Evolutionary conservation across 108 stramenopile species (phyloP).

Genomic region (Aureococcus anophagefferens): DNA sequence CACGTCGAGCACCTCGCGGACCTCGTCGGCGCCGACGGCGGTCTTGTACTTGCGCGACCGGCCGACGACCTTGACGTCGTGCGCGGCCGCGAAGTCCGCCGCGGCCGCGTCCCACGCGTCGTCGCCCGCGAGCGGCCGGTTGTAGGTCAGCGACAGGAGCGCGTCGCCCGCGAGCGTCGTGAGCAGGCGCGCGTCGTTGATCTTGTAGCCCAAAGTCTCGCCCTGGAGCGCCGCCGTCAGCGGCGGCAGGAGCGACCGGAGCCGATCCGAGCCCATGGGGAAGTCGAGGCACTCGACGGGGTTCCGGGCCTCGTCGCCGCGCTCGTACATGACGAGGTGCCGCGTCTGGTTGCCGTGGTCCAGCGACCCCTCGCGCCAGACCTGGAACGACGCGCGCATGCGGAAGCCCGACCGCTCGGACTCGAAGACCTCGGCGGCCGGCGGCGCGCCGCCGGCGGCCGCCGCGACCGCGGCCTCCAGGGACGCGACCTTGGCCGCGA

Average conservation of each 20-base stretch:
- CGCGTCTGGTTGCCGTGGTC: too few species aligned
- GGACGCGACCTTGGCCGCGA: too few species aligned
- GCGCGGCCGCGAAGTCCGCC: background rate
- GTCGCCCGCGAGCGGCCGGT: background rate
- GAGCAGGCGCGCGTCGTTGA: slow-evolving; percentile 9
- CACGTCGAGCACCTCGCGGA: background rate
- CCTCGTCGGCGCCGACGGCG: background rate
- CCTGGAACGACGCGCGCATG: slow-evolving; percentile 3
- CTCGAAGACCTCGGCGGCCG: background rate
- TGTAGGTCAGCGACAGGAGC: background rate
- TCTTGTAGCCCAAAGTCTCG: background rate
- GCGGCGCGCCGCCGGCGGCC: too few species aligned
- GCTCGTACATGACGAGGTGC: slow-evolving; percentile 9
- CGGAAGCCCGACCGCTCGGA: slow-evolving; percentile 6
- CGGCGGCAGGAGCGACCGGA: background rate
- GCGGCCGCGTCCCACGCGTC: background rate
- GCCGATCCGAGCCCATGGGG: background rate
- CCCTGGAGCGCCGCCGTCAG: background rate
- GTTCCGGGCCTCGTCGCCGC: background rate
- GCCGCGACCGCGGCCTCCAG: too few species aligned
- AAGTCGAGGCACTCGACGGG: background rate
- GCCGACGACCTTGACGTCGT: background rate
- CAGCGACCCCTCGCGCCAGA: slow-evolving; percentile 5
- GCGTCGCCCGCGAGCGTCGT: slow-evolving; percentile 3
- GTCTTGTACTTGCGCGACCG: slow-evolving; percentile 1